phyloP scores from a whole-genome alignment of 306 rosid genomes.

The Bauhinia variegata region DNA sequence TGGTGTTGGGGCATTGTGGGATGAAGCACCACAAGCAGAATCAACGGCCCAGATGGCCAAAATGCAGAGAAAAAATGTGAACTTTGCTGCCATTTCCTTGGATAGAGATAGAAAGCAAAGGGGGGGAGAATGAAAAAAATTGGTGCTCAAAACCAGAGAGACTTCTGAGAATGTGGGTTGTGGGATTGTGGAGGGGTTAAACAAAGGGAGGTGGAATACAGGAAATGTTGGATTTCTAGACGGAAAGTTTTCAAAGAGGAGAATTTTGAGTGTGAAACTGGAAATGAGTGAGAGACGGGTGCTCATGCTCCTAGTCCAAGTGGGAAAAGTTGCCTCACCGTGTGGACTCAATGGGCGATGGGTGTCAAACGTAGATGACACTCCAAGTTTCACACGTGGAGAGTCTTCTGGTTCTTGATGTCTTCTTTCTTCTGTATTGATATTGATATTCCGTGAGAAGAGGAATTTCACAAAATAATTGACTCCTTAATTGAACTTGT shows the following conservation, averaged over 20 bases:
- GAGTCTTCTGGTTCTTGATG: too few species aligned
- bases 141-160: not conserved
- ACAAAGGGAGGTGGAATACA: conserved; percentile 15
- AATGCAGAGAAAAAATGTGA: conserved; percentile 35
- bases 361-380: too few species aligned
- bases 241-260: not conserved
- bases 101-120: not conserved
- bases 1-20: conserved; percentile 68
- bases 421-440: too few species aligned
- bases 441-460: too few species aligned
- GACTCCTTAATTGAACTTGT: too few species aligned
- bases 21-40: conserved; percentile 31
- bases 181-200: conserved; percentile 26
- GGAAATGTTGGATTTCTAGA: not conserved
- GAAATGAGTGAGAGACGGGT: too few species aligned
- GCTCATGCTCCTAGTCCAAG: too few species aligned
- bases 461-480: too few species aligned
- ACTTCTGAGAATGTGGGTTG: conserved; percentile 5
- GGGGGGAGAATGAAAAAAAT: not conserved
- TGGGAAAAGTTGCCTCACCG: not conserved
- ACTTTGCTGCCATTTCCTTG: conserved; percentile 51
- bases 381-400: too few species aligned
- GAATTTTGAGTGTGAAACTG: not conserved
- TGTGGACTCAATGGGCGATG: not conserved
- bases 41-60: conserved; percentile 33